Evolutionary conservation across 2,329 filamentous ascomycete species (phyloP).

Genomic region (Sclerotinia nivalis): DNA sequence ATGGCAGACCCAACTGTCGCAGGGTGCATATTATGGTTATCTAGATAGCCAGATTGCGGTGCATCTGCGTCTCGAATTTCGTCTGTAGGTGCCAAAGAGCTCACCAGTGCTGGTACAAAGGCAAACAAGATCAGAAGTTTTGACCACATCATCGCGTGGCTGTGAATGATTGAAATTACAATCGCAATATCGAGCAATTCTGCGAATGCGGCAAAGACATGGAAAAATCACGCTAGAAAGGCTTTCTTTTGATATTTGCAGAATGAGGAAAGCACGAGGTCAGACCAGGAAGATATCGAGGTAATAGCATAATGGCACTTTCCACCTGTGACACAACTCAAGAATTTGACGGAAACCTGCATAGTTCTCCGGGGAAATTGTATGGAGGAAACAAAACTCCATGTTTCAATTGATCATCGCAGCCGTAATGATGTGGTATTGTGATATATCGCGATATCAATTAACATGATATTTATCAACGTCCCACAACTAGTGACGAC

Average conservation of each 20-base stretch:
- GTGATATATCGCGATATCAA: neutral
- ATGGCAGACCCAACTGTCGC: constrained; percentile 54
- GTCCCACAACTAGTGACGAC: neutral
- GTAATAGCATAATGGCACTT: neutral
- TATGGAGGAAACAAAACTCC: neutral
- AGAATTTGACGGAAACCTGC: neutral
- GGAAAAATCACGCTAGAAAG: neutral
- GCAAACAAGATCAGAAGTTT: neutral
- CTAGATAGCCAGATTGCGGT: constrained; percentile 44
- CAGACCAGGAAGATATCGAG: neutral
- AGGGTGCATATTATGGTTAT: constrained; percentile 64
- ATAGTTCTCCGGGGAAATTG: neutral
- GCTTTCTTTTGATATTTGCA: neutral
- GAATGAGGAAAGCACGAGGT: neutral
- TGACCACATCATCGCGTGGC: neutral
- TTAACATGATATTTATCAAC: neutral
- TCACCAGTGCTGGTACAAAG: constrained; percentile 27
- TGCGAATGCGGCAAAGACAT: neutral
- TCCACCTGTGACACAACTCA: neutral
- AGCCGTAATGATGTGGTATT: neutral
- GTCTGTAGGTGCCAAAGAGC: constrained; percentile 29
- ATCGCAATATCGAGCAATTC: neutral
- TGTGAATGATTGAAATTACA: neutral
- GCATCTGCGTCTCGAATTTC: constrained; percentile 39
- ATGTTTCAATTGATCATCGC: neutral